Base-by-base conservation (phyloP, 257 asterid species). In the Jacaranda copaia region DNA sequence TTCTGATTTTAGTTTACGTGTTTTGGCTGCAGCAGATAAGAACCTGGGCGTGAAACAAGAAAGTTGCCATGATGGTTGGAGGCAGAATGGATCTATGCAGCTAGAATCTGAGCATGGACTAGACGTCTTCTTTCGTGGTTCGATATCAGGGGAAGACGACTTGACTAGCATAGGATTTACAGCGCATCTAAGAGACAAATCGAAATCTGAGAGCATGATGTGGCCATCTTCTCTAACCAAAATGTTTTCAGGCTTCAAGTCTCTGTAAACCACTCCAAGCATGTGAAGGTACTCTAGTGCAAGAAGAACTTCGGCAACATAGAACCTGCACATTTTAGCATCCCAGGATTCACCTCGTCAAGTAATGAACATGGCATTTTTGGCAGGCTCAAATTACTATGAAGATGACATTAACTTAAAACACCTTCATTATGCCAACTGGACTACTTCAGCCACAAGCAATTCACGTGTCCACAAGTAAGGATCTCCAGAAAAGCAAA, bases 221-320 rank as follows among this genome's bases (percentile, higher is more conserved):
- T 93, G 98, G 40, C 98, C 98, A 68, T 91, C 96, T 93, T 89
- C 96, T 64, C 94, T 81, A 42, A 93, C 88, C 80, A 93, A 75
- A 74, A 92, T 84, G 74, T 93, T 93, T 83, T 92, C 97, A 0
- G 98, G 97, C 78, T 92, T 93, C 64, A 93, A 81, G 96, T 90
- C 98, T 73, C 98, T 62, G 81, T 92, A 90, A n/a, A 92, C 96
- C 25, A 94, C 92, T 65, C 97, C 97, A 39, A 94, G 97, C 97
- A 92, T 89, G 89, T 94, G 98, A 74, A 94, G 97, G 80, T 94
- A 94, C 84, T 94, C 98, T 43, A 94, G 62, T 7, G 97, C 93
- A 42, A 94, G 97, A 79, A 94, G 91, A 84, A 92, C 90, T 81
- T 90, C 97, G 38, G 98, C 92, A 45, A 85, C 91, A 64, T 94